A percentile compares a stretch with the other conserved stretches of the same genome.
Evolutionary conservation across 441 rosid species (phyloP).

Genomic region (Euphorbia celastroides): DNA sequence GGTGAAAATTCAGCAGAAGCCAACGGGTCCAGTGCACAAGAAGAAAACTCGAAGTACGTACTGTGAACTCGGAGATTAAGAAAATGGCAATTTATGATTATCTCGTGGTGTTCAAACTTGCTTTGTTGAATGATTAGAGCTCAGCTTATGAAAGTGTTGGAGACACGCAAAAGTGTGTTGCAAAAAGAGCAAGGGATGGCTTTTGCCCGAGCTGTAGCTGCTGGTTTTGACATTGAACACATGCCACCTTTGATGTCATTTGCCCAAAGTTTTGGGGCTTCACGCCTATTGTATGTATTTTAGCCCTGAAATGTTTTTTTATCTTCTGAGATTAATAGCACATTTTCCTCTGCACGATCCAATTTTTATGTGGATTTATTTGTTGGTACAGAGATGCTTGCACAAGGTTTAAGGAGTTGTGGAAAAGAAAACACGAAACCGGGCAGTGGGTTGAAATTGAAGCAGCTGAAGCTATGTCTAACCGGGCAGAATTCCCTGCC

Average conservation of each 20-base stretch:
- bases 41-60: slow-evolving; percentile 70
- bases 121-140: slow-evolving; percentile 40
- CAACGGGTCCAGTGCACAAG: slow-evolving; percentile 43
- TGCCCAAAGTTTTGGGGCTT: slow-evolving; percentile 82
- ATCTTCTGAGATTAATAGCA: neutral
- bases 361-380: slow-evolving; percentile 19
- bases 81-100: slow-evolving; percentile 1
- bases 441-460: slow-evolving; percentile 94
- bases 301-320: neutral
- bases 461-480: slow-evolving; percentile 58
- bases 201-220: slow-evolving; percentile 98
- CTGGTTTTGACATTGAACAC: slow-evolving; percentile 82
- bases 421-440: slow-evolving; percentile 94
- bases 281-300: slow-evolving; percentile 63
- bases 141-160: slow-evolving; percentile 86
- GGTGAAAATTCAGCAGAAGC: slow-evolving; percentile 50
- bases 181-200: slow-evolving; percentile 99
- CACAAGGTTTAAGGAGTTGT: slow-evolving; percentile 60
- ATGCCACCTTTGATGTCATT: slow-evolving; percentile 69
- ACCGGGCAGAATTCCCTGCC: slow-evolving; percentile 43
- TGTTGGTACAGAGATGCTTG: slow-evolving; percentile 79
- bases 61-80: slow-evolving; percentile 2
- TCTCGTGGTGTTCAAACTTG: neutral
- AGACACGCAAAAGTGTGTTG: slow-evolving; percentile 69
- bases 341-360: neutral